These are phyloP conservation scores for Drechslera avenae DNA, from an alignment of 2,329 filamentous ascomycete species.

Conservation along the genomic window DNA sequence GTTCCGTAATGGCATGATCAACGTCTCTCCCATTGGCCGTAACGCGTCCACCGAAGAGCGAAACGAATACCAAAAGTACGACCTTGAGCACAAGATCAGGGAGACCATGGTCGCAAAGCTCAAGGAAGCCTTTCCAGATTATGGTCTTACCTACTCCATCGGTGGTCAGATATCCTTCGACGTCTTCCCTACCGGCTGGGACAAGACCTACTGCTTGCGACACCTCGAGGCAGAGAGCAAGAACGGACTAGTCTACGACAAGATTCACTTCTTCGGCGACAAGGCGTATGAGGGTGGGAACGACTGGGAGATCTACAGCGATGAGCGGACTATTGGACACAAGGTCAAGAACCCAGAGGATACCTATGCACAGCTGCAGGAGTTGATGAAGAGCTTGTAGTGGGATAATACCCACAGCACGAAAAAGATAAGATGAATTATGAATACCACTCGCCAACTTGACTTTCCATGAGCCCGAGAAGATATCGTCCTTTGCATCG, in stretches of 20 bases:
- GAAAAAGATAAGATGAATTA: too few relatives aligned
- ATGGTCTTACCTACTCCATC: slow-evolving; percentile 91
- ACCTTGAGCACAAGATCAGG: slow-evolving; percentile 77
- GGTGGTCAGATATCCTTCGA: slow-evolving; percentile 98
- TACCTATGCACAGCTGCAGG: slow-evolving; percentile 77
- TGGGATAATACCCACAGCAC: slow-evolving; percentile 1
- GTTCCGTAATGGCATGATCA: slow-evolving; percentile 92
- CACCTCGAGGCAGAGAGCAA: slow-evolving; percentile 82
- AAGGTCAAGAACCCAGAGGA: slow-evolving; percentile 81
- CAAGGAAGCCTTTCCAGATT: slow-evolving; percentile 79
- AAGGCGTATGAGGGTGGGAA: slow-evolving; percentile 92
- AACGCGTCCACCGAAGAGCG: slow-evolving; percentile 84
- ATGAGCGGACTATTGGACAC: slow-evolving; percentile 83
- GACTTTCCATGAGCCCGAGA: too few relatives aligned
- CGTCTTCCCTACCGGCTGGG: slow-evolving; percentile 95
- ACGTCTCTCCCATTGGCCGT: slow-evolving; percentile 80
- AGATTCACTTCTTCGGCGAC: slow-evolving; percentile 97
- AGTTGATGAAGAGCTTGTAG: slow-evolving; percentile 65
- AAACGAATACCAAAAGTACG: slow-evolving; percentile 79
- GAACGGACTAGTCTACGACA: slow-evolving; percentile 75
- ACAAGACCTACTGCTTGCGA: slow-evolving; percentile 95
- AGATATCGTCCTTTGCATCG: too few relatives aligned
- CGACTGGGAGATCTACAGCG: slow-evolving; percentile 91
- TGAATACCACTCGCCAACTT: too few relatives aligned
- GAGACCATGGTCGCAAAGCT: slow-evolving; percentile 76